Base-by-base conservation (phyloP, 2,329 filamentous ascomycete species). In the Aspergillus eucalypticola region DNA sequence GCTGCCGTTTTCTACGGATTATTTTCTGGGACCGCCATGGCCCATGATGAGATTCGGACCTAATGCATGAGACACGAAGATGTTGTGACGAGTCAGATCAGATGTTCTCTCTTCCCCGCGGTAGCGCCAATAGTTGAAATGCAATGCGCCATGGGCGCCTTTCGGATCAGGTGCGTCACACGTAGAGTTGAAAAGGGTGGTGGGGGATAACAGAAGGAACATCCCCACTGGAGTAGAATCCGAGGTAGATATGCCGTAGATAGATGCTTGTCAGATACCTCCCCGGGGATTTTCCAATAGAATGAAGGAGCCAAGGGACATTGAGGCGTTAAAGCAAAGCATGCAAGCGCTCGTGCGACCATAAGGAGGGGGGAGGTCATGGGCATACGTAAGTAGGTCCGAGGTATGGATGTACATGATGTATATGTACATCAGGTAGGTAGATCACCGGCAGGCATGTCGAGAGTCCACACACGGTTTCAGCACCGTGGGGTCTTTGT, bases 51-150 rank as follows among this genome's bases (percentile, higher is more conserved):
- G 59, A 59, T 66, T 65, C 64, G 62, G 64, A 64, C 58, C 59
- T 66, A 62, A 67, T 64, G 60, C 63, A 66, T 64, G 65, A 66
- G 63, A 64, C 58, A 64, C 62, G 66, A 66, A 59, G 57, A 61
- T 50, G 54, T 55, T 62, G 56, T 66, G 64, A 67, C 44, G 64
- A 67, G 60, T 60, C 59, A 60, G 41, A 48, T 60, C 59, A 60
- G 41, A 48, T 54, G 57, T 44, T 52, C 51, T 48, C 49, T 27
- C 60, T 17, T 11, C 41, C n/a, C 17, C 23, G 35, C 46, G 23
- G 25, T 46, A 51, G 39, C 39, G 38, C 39, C 51, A 32, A 59
- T 62, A 58, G 54, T 58, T 53, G 46, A 62, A 44, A 64, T 61
- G 61, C 61, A 53, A 61, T 58, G 55, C 52, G 55, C 52, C 35